These are phyloP conservation scores for Hemileccinum rubropunctum DNA, from an alignment of 768 basidiomycete genomes.

Conservation along the genomic window DNA sequence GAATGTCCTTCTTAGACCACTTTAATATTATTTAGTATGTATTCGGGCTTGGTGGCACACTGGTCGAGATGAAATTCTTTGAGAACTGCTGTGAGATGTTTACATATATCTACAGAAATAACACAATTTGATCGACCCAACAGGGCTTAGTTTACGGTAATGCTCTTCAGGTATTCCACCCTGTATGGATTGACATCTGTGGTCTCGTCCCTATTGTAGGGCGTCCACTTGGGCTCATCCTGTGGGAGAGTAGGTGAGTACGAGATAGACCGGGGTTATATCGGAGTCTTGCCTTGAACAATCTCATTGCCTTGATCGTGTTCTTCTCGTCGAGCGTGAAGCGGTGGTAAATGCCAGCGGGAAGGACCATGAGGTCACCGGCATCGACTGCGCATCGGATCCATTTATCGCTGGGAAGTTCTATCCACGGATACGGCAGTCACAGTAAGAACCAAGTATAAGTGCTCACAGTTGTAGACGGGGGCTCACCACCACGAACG, in stretches of 20 bases:
- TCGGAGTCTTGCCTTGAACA: conserved; percentile 67
- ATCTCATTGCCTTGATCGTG: conserved; percentile 69
- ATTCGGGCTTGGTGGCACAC: too few species aligned
- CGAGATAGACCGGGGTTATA: background rate
- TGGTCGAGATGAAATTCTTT: too few species aligned
- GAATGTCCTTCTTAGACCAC: background rate
- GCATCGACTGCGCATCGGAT: conserved; percentile 72
- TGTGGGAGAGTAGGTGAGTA: conserved; percentile 32
- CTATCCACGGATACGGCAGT: conserved; percentile 31
- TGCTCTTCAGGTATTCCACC: conserved; percentile 53
- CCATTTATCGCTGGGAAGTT: conserved; percentile 69
- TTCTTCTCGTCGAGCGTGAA: conserved; percentile 85
- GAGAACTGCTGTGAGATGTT: too few species aligned
- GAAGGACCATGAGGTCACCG: conserved; percentile 85
- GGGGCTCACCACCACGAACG: conserved; percentile 72
- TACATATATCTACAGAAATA: background rate
- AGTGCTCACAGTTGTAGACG: background rate
- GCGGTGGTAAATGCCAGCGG: conserved; percentile 91
- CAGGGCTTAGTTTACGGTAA: conserved; percentile 35
- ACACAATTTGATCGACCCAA: background rate
- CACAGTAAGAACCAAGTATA: background rate
- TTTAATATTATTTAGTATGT: conserved; percentile 14
- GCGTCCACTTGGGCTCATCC: conserved; percentile 92
- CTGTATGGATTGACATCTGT: conserved; percentile 69
- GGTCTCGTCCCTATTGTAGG: conserved; percentile 58